phyloP scores from a whole-genome alignment of 306 rosid genomes.

The Lathyrus tuberosus region DNA sequence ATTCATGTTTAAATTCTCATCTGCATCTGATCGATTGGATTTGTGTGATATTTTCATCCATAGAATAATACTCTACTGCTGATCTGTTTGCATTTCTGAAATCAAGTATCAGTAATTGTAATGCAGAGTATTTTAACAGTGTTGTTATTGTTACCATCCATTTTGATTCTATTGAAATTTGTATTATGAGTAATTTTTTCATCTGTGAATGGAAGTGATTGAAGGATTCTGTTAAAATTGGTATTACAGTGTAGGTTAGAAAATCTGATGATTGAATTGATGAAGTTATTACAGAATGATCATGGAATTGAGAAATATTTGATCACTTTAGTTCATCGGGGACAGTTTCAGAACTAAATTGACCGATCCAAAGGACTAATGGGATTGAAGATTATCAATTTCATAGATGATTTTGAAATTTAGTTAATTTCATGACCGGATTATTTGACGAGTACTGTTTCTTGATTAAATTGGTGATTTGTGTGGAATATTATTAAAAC shows the following conservation, averaged over 20 bases:
- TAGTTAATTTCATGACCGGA: not conserved
- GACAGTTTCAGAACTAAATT: not conserved
- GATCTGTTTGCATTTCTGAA: not conserved
- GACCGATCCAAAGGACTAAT: not conserved
- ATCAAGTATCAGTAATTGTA: not conserved
- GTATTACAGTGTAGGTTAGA: not conserved
- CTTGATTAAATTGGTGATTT: not conserved
- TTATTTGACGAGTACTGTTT: not conserved
- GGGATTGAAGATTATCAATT: not conserved
- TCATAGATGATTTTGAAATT: not conserved
- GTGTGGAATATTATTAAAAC: not conserved
- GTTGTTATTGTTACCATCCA: not conserved
- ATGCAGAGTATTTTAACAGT: not conserved
- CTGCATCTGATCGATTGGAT: not conserved
- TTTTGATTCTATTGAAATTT: no score
- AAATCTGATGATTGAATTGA: not conserved
- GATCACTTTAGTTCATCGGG: not conserved
- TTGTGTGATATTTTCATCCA: not conserved
- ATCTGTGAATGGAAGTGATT: no score
- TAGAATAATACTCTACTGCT: not conserved
- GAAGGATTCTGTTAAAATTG: no score
- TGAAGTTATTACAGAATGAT: not conserved
- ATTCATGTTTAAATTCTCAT: not conserved
- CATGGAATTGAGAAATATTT: not conserved
- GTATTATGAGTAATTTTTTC: no score